Conservation (phyloP, 805 yeast genomes). For the Lipomyces spencermartinsiae region DNA sequence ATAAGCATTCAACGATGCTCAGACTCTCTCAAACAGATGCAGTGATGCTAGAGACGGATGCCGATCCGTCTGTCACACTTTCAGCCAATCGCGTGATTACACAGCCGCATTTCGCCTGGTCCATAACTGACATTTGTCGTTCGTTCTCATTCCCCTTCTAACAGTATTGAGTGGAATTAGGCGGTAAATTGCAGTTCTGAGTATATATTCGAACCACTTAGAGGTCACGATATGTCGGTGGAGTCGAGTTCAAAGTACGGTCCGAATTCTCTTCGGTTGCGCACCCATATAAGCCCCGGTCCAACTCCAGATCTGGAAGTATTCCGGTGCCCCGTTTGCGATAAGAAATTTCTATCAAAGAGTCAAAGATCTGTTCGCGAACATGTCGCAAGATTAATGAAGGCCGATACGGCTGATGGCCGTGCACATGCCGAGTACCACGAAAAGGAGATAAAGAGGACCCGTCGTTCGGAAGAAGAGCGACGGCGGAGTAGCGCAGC, state of each 20-base stretch:
- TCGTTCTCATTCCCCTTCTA: neutral
- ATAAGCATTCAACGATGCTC: no score
- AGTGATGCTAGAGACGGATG: slow-evolving; percentile 1
- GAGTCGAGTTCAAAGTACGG: slow-evolving; percentile 7
- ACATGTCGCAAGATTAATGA: slow-evolving; percentile 30
- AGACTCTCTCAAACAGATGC: neutral
- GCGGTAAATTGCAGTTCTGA: no score
- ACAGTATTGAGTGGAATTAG: neutral
- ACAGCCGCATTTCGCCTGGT: slow-evolving; percentile 1
- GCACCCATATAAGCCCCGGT: neutral
- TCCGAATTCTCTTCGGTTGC: slow-evolving; percentile 2
- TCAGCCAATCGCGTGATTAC: neutral
- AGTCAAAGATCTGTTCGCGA: slow-evolving; percentile 28
- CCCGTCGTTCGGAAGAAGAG: slow-evolving; percentile 24
- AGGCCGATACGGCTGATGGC: slow-evolving; percentile 22
- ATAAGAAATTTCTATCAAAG: slow-evolving; percentile 31
- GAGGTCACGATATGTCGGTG: neutral
- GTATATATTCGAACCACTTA: neutral
- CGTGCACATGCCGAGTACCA: slow-evolving; percentile 30
- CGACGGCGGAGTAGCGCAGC: slow-evolving; percentile 27
- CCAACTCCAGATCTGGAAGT: slow-evolving; percentile 21
- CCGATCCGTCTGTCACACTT: neutral
- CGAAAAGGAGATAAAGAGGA: slow-evolving; percentile 21
- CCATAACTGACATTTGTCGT: neutral
- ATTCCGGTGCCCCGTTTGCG: slow-evolving; percentile 32